A percentile compares a stretch with the other conserved stretches of the same genome.
phyloP scores from a whole-genome alignment of 345 rosid genomes.

The Capsella bursapastoris region DNA sequence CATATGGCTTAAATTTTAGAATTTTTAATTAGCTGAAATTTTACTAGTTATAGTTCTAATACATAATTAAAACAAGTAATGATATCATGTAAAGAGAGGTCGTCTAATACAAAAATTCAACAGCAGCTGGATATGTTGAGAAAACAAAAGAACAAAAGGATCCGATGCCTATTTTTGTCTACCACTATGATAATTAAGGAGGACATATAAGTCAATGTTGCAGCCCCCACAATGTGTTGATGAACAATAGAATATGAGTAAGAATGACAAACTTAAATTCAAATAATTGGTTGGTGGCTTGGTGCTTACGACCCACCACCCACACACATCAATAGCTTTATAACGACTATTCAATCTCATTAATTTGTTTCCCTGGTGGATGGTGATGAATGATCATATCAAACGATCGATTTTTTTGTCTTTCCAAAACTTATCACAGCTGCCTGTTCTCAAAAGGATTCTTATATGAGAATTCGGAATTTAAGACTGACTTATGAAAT shows the following conservation, averaged over 20 bases:
- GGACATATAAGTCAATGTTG: conserved; percentile 42
- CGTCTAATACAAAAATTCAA: conserved; percentile 1
- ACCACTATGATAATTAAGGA: conserved; percentile 43
- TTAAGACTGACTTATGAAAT: not conserved
- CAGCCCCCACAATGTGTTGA: conserved; percentile 39
- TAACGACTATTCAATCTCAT: conserved; percentile 43
- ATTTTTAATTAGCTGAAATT: not conserved
- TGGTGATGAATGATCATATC: conserved; percentile 22
- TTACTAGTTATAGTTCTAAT: not conserved
- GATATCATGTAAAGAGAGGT: not conserved
- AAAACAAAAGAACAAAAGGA: conserved; percentile 29
- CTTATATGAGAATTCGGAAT: not conserved
- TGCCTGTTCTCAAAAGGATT: not conserved
- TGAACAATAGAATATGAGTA: conserved; percentile 26
- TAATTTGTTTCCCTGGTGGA: conserved; percentile 41
- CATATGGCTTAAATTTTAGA: not conserved
- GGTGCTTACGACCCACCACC: conserved; percentile 50
- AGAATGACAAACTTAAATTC: conserved; percentile 29
- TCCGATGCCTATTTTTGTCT: conserved; percentile 42
- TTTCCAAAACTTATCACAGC: conserved; percentile 9
- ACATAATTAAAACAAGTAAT: too few relatives aligned
- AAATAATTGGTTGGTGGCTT: conserved; percentile 46
- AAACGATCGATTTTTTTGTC: conserved; percentile 5
- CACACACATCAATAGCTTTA: conserved; percentile 42
- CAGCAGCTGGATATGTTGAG: conserved; percentile 13